Evolutionary conservation across 2,329 filamentous ascomycete species (phyloP).

Genomic region (Amylocarpus encephaloides): DNA sequence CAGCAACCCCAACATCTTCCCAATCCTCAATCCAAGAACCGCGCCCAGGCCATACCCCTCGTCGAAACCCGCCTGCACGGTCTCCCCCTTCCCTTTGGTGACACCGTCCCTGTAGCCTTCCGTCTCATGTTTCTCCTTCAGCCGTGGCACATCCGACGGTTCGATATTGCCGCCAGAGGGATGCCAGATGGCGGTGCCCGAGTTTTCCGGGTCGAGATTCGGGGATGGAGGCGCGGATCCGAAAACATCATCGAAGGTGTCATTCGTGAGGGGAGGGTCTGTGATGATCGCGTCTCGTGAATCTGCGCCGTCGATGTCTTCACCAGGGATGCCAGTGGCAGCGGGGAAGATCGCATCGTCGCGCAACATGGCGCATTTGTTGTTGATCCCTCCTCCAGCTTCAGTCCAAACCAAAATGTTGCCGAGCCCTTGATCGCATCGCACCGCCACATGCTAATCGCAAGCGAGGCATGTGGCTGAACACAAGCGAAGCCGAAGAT

Average conservation of each 20-base stretch:
- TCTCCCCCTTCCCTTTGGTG: conserved; percentile 63
- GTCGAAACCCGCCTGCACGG: conserved; percentile 84
- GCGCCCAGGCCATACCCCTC: conserved; percentile 83
- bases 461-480: too few species aligned
- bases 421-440: neutral
- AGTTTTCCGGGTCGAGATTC: conserved; percentile 1
- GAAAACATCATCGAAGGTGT: conserved; percentile 31
- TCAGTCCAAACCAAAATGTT: neutral
- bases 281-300: neutral
- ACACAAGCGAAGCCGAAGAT: too few species aligned
- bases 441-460: neutral
- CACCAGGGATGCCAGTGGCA: neutral
- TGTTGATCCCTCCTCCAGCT: neutral
- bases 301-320: neutral
- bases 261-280: conserved; percentile 12
- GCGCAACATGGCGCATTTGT: conserved; percentile 12
- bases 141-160: conserved; percentile 27
- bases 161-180: conserved; percentile 19
- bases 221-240: conserved; percentile 30
- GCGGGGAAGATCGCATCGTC: conserved; percentile 16
- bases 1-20: conserved; percentile 68
- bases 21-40: conserved; percentile 66
- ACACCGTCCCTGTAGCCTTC: conserved; percentile 90
- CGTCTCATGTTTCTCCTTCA: conserved; percentile 42
- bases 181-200: conserved; percentile 1